Conservation (phyloP, 2,329 filamentous ascomycete species). For the Shiraia bambusicola region DNA sequence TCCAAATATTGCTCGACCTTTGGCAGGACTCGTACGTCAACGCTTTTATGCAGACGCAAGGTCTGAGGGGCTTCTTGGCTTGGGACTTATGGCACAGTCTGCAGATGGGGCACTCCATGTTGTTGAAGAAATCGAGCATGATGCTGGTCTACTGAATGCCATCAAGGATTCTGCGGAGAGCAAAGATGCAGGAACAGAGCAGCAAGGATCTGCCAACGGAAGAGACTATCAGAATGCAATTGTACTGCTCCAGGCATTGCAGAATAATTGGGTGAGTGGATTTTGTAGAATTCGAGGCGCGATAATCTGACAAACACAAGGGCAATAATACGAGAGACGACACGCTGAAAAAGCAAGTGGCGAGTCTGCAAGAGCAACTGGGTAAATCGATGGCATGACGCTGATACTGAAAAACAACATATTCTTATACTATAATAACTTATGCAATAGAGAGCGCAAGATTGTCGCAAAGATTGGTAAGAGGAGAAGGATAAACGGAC, state of each 20-base stretch:
- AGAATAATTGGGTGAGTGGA: constrained; percentile 35
- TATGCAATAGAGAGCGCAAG: too few relatives aligned
- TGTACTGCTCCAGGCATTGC: constrained; percentile 38
- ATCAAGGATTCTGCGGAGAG: constrained; percentile 38
- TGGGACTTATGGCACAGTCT: constrained; percentile 39
- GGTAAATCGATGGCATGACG: constrained; percentile 24
- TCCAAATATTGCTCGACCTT: constrained; percentile 31
- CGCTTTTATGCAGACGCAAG: constrained; percentile 40
- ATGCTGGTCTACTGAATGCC: constrained; percentile 31
- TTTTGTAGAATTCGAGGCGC: background rate
- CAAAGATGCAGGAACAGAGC: constrained; percentile 24
- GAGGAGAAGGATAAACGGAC: too few relatives aligned
- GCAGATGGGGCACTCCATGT: constrained; percentile 31
- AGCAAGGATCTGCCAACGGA: constrained; percentile 25
- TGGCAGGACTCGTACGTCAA: constrained; percentile 38
- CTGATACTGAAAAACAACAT: background rate
- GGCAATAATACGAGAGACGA: constrained; percentile 23
- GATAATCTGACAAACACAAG: constrained; percentile 19
- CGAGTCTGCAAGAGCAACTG: constrained; percentile 24
- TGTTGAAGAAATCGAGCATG: constrained; percentile 30
- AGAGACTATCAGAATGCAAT: constrained; percentile 41
- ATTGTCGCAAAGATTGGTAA: too few relatives aligned
- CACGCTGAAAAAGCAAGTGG: constrained; percentile 24
- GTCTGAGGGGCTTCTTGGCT: constrained; percentile 39
- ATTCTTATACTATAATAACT: background rate